Percentiles rank a stretch among this genome's conserved stretches.
These are phyloP conservation scores for Elaeagnus macrophylla DNA, from an alignment of 306 rosid genomes.

Conservation along the genomic window DNA sequence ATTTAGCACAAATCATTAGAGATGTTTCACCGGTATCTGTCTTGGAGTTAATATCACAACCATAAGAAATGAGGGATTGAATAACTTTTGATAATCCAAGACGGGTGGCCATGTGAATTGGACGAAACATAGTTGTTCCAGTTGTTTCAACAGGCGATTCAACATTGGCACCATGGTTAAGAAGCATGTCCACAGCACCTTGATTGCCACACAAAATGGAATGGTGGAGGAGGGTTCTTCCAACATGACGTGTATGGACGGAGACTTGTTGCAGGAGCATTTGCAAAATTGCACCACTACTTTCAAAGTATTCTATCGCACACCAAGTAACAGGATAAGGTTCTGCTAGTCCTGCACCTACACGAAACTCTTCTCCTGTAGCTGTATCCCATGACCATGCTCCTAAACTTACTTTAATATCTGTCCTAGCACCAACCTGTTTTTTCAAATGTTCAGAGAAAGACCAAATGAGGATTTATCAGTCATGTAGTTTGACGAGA, in stretches of 20 bases:
- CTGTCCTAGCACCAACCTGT: slow-evolving; percentile 56
- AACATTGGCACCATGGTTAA: slow-evolving; percentile 48
- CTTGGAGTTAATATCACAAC: slow-evolving; percentile 60
- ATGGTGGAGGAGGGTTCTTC: slow-evolving; percentile 86
- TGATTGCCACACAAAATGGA: slow-evolving; percentile 71
- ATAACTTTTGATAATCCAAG: slow-evolving; percentile 49
- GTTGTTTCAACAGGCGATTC: slow-evolving; percentile 52
- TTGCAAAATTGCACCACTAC: slow-evolving; percentile 57
- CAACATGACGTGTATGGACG: slow-evolving; percentile 30
- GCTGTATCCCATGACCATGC: slow-evolving; percentile 92
- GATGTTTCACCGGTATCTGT: slow-evolving; percentile 74
- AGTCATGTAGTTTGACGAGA: slow-evolving; percentile 18
- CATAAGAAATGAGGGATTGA: slow-evolving; percentile 59
- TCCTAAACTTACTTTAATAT: slow-evolving; percentile 56
- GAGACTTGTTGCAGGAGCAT: slow-evolving; percentile 52
- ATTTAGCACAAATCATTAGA: slow-evolving; percentile 60
- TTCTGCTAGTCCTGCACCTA: slow-evolving; percentile 93
- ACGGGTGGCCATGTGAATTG: slow-evolving; percentile 82
- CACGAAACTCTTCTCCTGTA: slow-evolving; percentile 85
- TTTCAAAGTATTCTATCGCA: slow-evolving; percentile 92
- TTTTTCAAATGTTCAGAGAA: slow-evolving; percentile 18
- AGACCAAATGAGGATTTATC: slow-evolving; percentile 7
- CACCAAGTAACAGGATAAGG: slow-evolving; percentile 78
- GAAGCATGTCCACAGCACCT: slow-evolving; percentile 52
- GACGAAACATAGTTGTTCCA: slow-evolving; percentile 45